A percentile compares a stretch with the other conserved stretches of the same genome.
phyloP scores from a whole-genome alignment of 768 basidiomycete species.

The Termitomyces sp. region DNA sequence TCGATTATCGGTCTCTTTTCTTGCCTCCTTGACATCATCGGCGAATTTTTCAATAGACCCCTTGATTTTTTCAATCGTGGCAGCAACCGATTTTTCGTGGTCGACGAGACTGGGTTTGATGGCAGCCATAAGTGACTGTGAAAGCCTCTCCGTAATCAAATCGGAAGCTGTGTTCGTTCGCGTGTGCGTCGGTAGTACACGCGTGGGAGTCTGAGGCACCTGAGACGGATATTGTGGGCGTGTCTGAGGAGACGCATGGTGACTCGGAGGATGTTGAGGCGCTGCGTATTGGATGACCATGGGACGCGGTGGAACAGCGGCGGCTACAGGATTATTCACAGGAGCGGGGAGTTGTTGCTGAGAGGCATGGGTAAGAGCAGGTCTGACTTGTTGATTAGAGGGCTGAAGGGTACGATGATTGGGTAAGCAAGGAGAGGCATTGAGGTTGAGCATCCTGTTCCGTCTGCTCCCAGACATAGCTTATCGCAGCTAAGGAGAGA shows the following conservation, averaged over 20 bases:
- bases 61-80: slow-evolving; percentile 8
- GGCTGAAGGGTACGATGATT: background rate
- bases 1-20: slow-evolving; percentile 7
- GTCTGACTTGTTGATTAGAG: background rate
- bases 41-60: slow-evolving; percentile 3
- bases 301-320: background rate
- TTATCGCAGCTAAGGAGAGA: background rate
- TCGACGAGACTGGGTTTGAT: slow-evolving; percentile 1
- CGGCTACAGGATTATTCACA: background rate
- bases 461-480: background rate
- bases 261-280: background rate
- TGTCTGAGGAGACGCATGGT: background rate
- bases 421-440: background rate
- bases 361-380: background rate
- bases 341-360: background rate
- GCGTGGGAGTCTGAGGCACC: background rate
- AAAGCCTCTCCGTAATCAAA: background rate
- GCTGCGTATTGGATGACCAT: background rate
- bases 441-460: background rate
- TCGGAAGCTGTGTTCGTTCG: background rate
- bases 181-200: background rate
- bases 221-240: background rate
- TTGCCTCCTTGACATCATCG: slow-evolving; percentile 3
- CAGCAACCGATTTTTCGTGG: slow-evolving; percentile 2
- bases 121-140: background rate